These are phyloP conservation scores for Melanogaster broomeanus DNA, from an alignment of 768 basidiomycete species.

Conservation along the genomic window DNA sequence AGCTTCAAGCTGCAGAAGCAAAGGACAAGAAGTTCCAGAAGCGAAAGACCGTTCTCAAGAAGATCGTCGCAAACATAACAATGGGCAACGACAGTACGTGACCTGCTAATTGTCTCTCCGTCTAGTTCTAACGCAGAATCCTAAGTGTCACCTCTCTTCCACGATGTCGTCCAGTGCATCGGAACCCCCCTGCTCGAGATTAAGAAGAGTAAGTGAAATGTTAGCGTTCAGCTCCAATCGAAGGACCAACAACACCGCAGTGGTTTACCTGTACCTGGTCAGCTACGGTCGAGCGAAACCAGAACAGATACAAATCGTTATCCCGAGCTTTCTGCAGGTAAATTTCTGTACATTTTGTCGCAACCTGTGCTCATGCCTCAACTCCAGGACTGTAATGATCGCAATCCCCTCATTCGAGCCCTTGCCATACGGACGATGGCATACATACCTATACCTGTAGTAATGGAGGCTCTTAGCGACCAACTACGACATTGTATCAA, in stretches of 20 bases:
- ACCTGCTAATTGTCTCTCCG: constrained; percentile 6
- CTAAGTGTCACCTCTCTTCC: constrained; percentile 90
- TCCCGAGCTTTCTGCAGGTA: constrained; percentile 89
- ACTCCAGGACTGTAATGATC: constrained; percentile 87
- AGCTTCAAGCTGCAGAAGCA: constrained; percentile 86
- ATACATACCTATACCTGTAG: constrained; percentile 91
- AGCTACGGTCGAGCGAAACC: constrained; percentile 95
- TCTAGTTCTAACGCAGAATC: constrained; percentile 20
- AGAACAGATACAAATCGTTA: constrained; percentile 90
- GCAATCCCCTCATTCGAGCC: constrained; percentile 95
- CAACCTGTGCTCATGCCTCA: constrained; percentile 12
- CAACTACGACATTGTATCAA: constrained; percentile 91
- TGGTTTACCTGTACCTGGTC: constrained; percentile 97
- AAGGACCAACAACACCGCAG: constrained; percentile 39
- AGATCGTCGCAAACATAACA: constrained; percentile 98
- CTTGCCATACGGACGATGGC: constrained; percentile 99
- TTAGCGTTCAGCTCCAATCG: neutral
- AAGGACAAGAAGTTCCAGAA: constrained; percentile 97
- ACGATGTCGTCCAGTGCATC: constrained; percentile 94
- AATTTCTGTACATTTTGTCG: constrained; percentile 16
- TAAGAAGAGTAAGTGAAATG: constrained; percentile 86
- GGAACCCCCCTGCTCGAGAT: constrained; percentile 96
- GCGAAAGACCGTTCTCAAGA: constrained; percentile 93
- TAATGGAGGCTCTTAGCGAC: constrained; percentile 83
- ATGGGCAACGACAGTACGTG: constrained; percentile 98